Evolutionary conservation across 805 yeast genomes (phyloP).

Genomic region (Sugiyamaella americana): DNA sequence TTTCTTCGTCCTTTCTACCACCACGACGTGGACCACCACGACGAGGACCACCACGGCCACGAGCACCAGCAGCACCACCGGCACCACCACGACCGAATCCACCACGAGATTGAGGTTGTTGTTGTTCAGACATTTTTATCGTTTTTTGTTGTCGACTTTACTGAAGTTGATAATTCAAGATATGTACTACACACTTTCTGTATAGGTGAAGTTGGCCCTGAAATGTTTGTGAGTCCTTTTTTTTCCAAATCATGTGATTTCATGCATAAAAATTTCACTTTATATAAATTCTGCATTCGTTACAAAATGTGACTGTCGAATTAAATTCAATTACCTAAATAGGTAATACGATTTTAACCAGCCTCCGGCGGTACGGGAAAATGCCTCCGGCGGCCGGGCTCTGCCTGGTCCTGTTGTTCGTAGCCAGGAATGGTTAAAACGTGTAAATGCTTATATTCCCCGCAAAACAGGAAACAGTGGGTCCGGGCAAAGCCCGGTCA

Average conservation of each 20-base stretch:
- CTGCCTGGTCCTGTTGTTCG: background rate
- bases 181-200: background rate
- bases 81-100: slow-evolving; percentile 33
- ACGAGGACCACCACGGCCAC: slow-evolving; percentile 35
- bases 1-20: slow-evolving; percentile 86
- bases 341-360: no score
- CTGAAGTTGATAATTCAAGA: background rate
- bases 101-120: slow-evolving; percentile 27
- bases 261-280: no score
- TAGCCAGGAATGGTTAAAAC: no score
- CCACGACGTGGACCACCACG: slow-evolving; percentile 63
- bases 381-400: background rate
- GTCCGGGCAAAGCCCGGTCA: background rate
- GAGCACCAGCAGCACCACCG: slow-evolving; percentile 36
- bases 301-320: no score
- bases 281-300: no score
- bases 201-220: background rate
- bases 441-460: no score
- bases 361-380: background rate
- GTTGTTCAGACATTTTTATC: slow-evolving; percentile 29
- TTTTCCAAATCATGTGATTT: no score
- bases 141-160: slow-evolving; percentile 1
- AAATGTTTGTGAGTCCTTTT: background rate
- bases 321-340: no score
- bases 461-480: background rate